These are phyloP conservation scores for Penicillium cataractarum DNA, from an alignment of 495 filamentous ascomycete species.

Conservation along the genomic window DNA sequence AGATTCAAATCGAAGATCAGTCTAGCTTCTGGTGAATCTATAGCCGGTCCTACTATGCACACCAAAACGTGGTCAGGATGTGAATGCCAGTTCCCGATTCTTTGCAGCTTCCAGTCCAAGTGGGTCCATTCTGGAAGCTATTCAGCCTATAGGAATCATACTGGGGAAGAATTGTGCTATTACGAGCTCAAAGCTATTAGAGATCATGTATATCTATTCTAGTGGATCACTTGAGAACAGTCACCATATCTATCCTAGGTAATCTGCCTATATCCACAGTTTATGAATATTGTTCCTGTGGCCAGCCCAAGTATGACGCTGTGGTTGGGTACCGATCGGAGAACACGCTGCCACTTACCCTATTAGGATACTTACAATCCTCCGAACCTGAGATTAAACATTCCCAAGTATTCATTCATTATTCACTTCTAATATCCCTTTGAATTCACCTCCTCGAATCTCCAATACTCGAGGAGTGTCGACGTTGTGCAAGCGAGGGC, in stretches of 20 bases:
- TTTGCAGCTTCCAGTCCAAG: not conserved
- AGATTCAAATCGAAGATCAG: not conserved
- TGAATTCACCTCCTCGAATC: not conserved
- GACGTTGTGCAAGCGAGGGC: slow-evolving; percentile 24
- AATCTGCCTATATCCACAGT: not conserved
- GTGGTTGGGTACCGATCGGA: slow-evolving; percentile 6
- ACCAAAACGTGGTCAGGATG: not conserved
- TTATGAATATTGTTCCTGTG: not conserved
- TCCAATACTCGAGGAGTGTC: not conserved
- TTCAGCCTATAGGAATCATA: not conserved
- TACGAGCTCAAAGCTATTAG: not conserved
- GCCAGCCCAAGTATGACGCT: not conserved
- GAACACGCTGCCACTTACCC: slow-evolving; percentile 20
- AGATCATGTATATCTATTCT: not conserved
- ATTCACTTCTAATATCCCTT: slow-evolving; percentile 3
- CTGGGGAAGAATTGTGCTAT: not conserved
- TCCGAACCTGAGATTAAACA: slow-evolving; percentile 1
- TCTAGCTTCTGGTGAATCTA: not conserved
- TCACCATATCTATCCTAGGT: too few species aligned
- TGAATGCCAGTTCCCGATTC: not conserved
- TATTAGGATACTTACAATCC: slow-evolving; percentile 11
- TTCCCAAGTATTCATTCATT: not conserved
- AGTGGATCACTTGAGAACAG: not conserved
- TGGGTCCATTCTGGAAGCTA: not conserved
- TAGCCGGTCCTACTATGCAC: not conserved